phyloP scores from a whole-genome alignment of 768 basidiomycete species.

The Chalciporus piperatus region DNA sequence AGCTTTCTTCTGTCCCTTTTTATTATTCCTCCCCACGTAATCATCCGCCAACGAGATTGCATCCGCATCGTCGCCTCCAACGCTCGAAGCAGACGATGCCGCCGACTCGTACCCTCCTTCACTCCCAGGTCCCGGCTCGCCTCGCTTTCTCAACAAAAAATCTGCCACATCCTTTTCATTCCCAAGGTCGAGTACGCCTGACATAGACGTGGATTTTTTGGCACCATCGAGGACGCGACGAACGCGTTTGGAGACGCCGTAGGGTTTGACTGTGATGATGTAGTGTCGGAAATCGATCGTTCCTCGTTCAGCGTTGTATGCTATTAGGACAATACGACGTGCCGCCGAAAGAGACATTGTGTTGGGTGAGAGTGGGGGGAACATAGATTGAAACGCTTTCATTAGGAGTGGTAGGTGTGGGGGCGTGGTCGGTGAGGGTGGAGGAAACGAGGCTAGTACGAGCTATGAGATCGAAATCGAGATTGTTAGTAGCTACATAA shows the following conservation, averaged over 20 bases:
- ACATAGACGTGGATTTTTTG: slow-evolving; percentile 30
- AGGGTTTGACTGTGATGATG: slow-evolving; percentile 91
- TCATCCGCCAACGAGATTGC: slow-evolving; percentile 85
- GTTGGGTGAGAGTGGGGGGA: slow-evolving; percentile 87
- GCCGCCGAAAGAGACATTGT: slow-evolving; percentile 82
- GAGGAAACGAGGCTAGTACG: slow-evolving; percentile 86
- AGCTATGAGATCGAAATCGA: slow-evolving; percentile 42
- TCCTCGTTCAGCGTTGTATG: slow-evolving; percentile 82
- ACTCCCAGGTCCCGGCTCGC: slow-evolving; percentile 53
- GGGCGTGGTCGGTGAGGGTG: slow-evolving; percentile 68
- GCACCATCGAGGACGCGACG: slow-evolving; percentile 77
- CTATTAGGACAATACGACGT: slow-evolving; percentile 88
- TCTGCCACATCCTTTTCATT: slow-evolving; percentile 95
- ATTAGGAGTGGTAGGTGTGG: slow-evolving; percentile 87
- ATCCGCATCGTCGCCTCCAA: slow-evolving; percentile 78
- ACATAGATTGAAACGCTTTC: slow-evolving; percentile 95
- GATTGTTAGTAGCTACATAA: neutral
- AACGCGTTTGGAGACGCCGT: slow-evolving; percentile 90
- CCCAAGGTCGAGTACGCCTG: slow-evolving; percentile 70
- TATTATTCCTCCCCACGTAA: slow-evolving; percentile 94
- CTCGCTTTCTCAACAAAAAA: slow-evolving; percentile 75
- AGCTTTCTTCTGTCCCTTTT: slow-evolving; percentile 86
- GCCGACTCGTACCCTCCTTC: slow-evolving; percentile 75
- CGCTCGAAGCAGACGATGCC: slow-evolving; percentile 78
- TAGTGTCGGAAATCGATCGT: slow-evolving; percentile 94